Evolutionary conservation across 371 early-diverging fungal species (phyloP).

Genomic region (Rhizopus delemar): DNA sequence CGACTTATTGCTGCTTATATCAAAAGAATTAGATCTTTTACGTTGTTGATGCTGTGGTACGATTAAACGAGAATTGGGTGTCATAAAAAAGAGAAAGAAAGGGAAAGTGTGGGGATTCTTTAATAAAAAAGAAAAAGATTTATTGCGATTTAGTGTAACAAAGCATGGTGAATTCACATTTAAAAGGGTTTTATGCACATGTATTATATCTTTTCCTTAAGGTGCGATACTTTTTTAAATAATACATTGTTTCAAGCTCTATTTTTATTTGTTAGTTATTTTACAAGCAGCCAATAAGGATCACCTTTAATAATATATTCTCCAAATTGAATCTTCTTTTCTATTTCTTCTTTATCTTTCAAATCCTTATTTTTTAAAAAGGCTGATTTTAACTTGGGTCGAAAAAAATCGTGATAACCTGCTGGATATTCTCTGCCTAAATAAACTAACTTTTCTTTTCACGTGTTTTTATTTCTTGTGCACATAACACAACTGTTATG

Average conservation of each 20-base stretch:
- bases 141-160: slow-evolving; percentile 20
- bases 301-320: slow-evolving; percentile 66
- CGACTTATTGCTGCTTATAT: background rate
- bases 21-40: slow-evolving; percentile 21
- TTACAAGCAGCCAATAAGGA: background rate
- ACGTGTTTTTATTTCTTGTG: background rate
- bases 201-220: slow-evolving; percentile 62
- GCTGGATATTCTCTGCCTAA: slow-evolving; percentile 66
- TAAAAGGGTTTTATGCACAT: slow-evolving; percentile 30
- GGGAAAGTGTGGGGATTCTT: background rate
- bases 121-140: background rate
- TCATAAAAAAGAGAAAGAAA: slow-evolving; percentile 19
- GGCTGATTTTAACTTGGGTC: slow-evolving; percentile 60
- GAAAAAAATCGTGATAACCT: slow-evolving; percentile 57
- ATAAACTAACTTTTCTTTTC: slow-evolving; percentile 49
- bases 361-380: slow-evolving; percentile 68
- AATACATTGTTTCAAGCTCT: slow-evolving; percentile 77
- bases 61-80: slow-evolving; percentile 28
- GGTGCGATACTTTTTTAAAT: slow-evolving; percentile 72
- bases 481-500: background rate
- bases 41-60: slow-evolving; percentile 11
- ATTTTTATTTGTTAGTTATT: background rate
- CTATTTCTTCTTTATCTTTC: slow-evolving; percentile 55
- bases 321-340: slow-evolving; percentile 63
- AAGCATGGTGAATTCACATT: slow-evolving; percentile 4